Base-by-base conservation (phyloP, 805 yeast species). In the Candida quercuum region DNA sequence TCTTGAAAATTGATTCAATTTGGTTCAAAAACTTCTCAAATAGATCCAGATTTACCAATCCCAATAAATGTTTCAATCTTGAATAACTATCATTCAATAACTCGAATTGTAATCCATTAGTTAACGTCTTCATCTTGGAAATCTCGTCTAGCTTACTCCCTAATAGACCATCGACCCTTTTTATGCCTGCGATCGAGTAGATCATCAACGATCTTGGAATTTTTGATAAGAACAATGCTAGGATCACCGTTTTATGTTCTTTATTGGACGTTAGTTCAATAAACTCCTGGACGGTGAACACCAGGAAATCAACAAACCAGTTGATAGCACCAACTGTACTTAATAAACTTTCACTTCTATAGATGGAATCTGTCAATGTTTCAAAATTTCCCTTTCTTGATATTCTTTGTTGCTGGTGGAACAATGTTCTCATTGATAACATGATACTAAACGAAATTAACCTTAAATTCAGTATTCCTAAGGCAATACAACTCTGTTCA, bases 291-390 rank as follows among this genome's bases (percentile, higher is more conserved):
- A 79, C 75, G 28, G 86, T 56, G 44, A 75, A 78, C 1, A 81
- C 76, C 38, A 86, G 67, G 42, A 86, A 75, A 54, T 88, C 96
- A 23, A 86, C 72, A 47, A 86, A 73, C 96, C 97, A 91, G 49
- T 86, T 76, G 8, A 84, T 76, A 28, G 83, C 75, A 0, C 97
- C 97, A n/a, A 86, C 59, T 10, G 79, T 65, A 14, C 77, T 69
- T 48, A 80, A 64, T 4, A 83, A 68, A 43, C 77, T 68, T 48
- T 82, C 88, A 26, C 80, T 81, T 46, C 87, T 66, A 9, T 71
- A 64, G 17, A 72, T 65, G 2, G 78, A 69, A 37, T 77, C 81
- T 41, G 67, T 73, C 32, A 72, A 53, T 24, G 52, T 47, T 34
- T 52, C 74, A 43, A 50, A 51, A 41, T 43, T 47, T 2, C 36